Conservation (phyloP, 2,329 filamentous ascomycete genomes). For the Allantophomopsis cytisporea region DNA sequence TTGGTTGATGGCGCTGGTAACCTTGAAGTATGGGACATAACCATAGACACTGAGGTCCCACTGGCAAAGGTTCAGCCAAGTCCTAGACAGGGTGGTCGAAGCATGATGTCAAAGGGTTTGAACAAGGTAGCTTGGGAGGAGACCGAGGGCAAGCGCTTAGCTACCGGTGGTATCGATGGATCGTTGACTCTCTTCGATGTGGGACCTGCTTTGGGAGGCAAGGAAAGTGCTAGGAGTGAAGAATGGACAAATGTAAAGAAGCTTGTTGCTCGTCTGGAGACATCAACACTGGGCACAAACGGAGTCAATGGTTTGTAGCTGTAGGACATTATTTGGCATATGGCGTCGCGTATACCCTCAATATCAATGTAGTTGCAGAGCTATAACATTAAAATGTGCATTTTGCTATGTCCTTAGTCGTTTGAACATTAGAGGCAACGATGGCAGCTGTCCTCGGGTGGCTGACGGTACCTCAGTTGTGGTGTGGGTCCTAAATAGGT, state of each 20-base stretch:
- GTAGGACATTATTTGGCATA: background rate
- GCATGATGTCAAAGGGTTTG: constrained; percentile 69
- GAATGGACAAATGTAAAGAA: constrained; percentile 94
- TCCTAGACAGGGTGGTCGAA: constrained; percentile 46
- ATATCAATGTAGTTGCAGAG: constrained; percentile 2
- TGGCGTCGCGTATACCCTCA: constrained; percentile 5
- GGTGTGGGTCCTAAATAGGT: too few relatives aligned
- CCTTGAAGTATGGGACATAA: constrained; percentile 92
- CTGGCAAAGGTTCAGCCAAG: constrained; percentile 68
- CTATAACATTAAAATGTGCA: constrained; percentile 4
- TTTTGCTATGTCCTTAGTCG: too few relatives aligned
- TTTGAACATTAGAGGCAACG: too few relatives aligned
- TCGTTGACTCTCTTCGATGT: constrained; percentile 90
- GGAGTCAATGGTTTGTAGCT: constrained; percentile 9
- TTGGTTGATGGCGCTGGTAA: constrained; percentile 87
- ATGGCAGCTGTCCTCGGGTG: too few relatives aligned
- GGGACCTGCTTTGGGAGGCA: constrained; percentile 66
- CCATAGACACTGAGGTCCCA: constrained; percentile 83
- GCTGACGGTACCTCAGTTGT: too few relatives aligned
- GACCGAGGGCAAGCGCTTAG: constrained; percentile 73
- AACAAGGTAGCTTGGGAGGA: constrained; percentile 95
- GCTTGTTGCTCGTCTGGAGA: constrained; percentile 64
- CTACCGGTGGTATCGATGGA: constrained; percentile 85
- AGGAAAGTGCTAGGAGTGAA: constrained; percentile 69
- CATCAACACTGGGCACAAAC: constrained; percentile 11